Base-by-base conservation (phyloP, 495 filamentous ascomycete species). In the Penicillium diatomitis region DNA sequence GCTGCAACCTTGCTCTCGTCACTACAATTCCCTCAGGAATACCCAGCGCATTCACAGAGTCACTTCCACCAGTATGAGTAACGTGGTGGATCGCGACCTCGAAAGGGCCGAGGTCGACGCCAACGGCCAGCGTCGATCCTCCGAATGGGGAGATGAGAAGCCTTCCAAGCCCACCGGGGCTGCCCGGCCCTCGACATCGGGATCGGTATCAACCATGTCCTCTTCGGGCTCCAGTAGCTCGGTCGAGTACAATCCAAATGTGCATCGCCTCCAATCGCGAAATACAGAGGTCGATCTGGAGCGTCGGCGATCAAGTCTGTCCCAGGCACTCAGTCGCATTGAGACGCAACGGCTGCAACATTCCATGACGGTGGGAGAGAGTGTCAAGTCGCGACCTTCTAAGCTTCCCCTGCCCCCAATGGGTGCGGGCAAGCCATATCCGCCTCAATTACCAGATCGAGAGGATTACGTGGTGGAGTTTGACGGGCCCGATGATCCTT, bases 361-460 rank as follows among this genome's bases (percentile, higher is more conserved):
- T 58, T 48, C 58, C 8, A 50, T 62, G 34, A 70, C 67, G 4
- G 64, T 70, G 32, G 67, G 65, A 38, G 64, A 64, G 42, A 66
- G 63, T 42, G 51, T 64, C 34, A 60, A 51, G 44, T 66, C 63
- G 29, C 56, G 61, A 32, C 51, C 56, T 1, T 69, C 77, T 0
- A 75, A 64, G 57, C 80, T 68, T 54, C 82, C 64, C 8, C 41
- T 69, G 6, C 68, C 65, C 3, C 30, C 56, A n/a, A 64, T 71
- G 50, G 87, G 86, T 35, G 82, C 70, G 38, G 88, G 86, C 1
- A 92, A 90, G 66, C 76, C 84, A 4, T 90, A 84, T 61, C 88
- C 88, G 6, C 87, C 87, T 5, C 72, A 62, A 0, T 58, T 94
- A 3, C 75, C 76, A 4, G 61, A 66, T 31, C 57, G 62, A 6